Evolutionary conservation across 1,284 basidiomycete species (phyloP).

Genomic region (Spongispora temasekensis): DNA sequence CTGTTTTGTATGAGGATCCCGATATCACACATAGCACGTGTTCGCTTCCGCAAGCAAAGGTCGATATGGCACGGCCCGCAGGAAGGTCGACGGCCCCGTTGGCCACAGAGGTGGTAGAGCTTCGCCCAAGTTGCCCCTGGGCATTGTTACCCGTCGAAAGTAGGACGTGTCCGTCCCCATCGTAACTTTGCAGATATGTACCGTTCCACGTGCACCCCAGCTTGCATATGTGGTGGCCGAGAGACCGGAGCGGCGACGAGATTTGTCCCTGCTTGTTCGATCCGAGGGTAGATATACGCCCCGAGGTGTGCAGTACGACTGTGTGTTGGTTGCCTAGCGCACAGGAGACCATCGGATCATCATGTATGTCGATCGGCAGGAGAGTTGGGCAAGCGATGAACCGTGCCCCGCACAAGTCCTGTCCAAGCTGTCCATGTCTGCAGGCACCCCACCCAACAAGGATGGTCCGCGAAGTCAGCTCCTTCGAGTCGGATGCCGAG

Average conservation of each 20-base stretch:
- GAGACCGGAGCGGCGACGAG: conserved; percentile 36
- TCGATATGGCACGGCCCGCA: conserved; percentile 23
- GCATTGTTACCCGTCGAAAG: conserved; percentile 64
- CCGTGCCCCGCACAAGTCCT: conserved; percentile 13
- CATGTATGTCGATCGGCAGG: conserved; percentile 23
- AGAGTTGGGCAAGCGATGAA: conserved; percentile 21
- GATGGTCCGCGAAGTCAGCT: conserved; percentile 26
- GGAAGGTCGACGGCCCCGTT: conserved; percentile 41
- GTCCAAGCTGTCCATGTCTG: conserved; percentile 79
- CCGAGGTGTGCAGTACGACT: conserved; percentile 53
- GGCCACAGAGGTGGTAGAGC: background rate
- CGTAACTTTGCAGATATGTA: conserved; percentile 55
- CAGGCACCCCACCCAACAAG: conserved; percentile 82
- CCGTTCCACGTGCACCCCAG: conserved; percentile 83
- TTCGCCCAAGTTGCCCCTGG: conserved; percentile 71
- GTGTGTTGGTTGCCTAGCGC: conserved; percentile 76
- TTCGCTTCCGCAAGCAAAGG: conserved; percentile 73
- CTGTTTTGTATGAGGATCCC: conserved; percentile 6
- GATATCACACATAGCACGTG: conserved; percentile 59
- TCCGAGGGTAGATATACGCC: conserved; percentile 55
- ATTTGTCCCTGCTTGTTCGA: conserved; percentile 74
- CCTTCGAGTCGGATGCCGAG: background rate
- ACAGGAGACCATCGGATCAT: conserved; percentile 38
- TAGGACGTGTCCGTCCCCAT: conserved; percentile 30
- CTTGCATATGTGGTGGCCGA: conserved; percentile 26